Conservation (phyloP, 306 rosid genomes). For the Crataegus laevigata region DNA sequence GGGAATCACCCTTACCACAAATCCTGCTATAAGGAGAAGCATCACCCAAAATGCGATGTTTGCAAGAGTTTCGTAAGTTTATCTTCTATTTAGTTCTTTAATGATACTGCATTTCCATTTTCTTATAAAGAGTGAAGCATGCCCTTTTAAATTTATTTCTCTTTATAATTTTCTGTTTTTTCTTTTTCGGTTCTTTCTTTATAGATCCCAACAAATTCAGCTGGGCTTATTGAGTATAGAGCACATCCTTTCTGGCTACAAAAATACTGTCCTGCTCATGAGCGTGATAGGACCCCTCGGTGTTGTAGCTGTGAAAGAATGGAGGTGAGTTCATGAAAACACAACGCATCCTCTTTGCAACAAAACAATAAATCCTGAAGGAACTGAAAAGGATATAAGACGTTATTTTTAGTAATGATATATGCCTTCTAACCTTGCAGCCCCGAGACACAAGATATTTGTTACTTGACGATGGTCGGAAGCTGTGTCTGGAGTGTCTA, state of each 20-base stretch:
- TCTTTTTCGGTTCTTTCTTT: conserved; percentile 4
- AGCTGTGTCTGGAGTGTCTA: conserved; percentile 87
- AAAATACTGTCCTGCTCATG: conserved; percentile 93
- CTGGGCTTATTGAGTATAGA: conserved; percentile 86
- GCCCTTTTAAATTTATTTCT: neutral
- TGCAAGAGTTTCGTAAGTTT: conserved; percentile 73
- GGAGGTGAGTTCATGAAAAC: conserved; percentile 58
- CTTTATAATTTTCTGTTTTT: neutral
- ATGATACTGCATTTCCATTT: neutral
- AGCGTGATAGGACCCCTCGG: conserved; percentile 85
- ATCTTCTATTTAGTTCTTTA: conserved; percentile 10
- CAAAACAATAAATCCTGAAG: neutral
- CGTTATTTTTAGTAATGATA: conserved; percentile 19
- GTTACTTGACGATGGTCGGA: conserved; percentile 91
- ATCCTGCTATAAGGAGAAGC: conserved; percentile 81
- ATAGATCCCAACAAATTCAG: conserved; percentile 89
- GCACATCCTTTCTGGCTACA: conserved; percentile 97
- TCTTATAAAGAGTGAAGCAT: neutral
- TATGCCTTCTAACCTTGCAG: conserved; percentile 49
- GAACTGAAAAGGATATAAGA: neutral
- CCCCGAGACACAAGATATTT: conserved; percentile 69
- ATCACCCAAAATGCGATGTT: conserved; percentile 95
- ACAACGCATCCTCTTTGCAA: neutral
- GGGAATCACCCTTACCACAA: conserved; percentile 73
- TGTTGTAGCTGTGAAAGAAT: conserved; percentile 99